Percentiles rank a stretch among this genome's conserved stretches.
These are phyloP conservation scores for Xylaria flabelliformis DNA, from an alignment of 495 filamentous ascomycete species.

Conservation along the genomic window DNA sequence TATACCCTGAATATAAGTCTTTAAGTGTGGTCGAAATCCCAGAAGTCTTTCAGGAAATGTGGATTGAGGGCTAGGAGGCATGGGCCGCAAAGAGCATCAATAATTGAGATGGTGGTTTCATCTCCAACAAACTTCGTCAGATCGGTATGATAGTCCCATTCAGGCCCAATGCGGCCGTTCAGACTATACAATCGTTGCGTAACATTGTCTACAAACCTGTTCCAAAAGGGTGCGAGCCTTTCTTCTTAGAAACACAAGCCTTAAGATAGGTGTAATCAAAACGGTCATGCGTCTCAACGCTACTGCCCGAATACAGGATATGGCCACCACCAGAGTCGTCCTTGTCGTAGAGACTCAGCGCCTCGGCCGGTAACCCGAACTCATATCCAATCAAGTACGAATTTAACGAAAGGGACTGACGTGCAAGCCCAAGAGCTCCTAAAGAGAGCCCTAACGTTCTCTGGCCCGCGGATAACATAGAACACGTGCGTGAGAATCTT, in stretches of 20 bases:
- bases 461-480: slow-evolving; percentile 37
- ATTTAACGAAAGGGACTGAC: slow-evolving; percentile 35
- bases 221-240: slow-evolving; percentile 34
- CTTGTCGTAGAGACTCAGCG: slow-evolving; percentile 35
- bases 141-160: slow-evolving; percentile 34
- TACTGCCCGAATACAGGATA: slow-evolving; percentile 33
- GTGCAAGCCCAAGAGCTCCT: slow-evolving; percentile 33
- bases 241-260: slow-evolving; percentile 32
- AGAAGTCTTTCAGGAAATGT: slow-evolving; percentile 38
- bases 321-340: slow-evolving; percentile 37
- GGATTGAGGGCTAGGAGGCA: slow-evolving; percentile 37
- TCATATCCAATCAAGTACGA: slow-evolving; percentile 35
- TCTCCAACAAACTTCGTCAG: slow-evolving; percentile 38
- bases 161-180: slow-evolving; percentile 22
- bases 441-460: slow-evolving; percentile 41
- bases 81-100: slow-evolving; percentile 43
- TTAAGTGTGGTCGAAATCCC: slow-evolving; percentile 40
- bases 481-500: slow-evolving; percentile 38
- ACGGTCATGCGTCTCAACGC: slow-evolving; percentile 33
- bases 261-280: slow-evolving; percentile 40
- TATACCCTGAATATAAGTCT: slow-evolving; percentile 39
- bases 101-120: slow-evolving; percentile 32
- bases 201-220: slow-evolving; percentile 31
- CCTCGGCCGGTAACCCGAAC: slow-evolving; percentile 33
- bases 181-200: slow-evolving; percentile 28